phyloP scores from a whole-genome alignment of 2,329 filamentous ascomycete species.

The Pezizomycotina sp. region DNA sequence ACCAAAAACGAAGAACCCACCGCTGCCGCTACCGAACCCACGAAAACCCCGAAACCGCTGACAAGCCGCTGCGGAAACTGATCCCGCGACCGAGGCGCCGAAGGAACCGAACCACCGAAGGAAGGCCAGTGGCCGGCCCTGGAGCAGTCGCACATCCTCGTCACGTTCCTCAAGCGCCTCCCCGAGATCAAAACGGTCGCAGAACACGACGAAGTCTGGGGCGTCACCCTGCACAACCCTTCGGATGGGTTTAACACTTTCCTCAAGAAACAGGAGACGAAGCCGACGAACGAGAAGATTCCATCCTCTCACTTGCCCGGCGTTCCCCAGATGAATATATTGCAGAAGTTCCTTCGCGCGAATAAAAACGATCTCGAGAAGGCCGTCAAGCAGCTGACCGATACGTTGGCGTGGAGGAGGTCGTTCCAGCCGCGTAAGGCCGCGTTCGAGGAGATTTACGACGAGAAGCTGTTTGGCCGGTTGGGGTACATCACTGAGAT shows the following conservation, averaged over 20 bases:
- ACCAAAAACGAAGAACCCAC: neutral
- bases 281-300: slow-evolving; percentile 21
- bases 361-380: slow-evolving; percentile 60
- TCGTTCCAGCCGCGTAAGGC: slow-evolving; percentile 52
- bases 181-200: slow-evolving; percentile 41
- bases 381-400: slow-evolving; percentile 60
- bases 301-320: slow-evolving; percentile 33
- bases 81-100: slow-evolving; percentile 4
- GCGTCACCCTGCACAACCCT: slow-evolving; percentile 44
- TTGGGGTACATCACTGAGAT: slow-evolving; percentile 71
- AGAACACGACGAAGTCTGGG: slow-evolving; percentile 66
- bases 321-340: slow-evolving; percentile 62
- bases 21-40: slow-evolving; percentile 1
- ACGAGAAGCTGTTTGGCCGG: slow-evolving; percentile 53
- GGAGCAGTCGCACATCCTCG: slow-evolving; percentile 33
- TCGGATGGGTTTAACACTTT: slow-evolving; percentile 8
- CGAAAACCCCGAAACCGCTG: neutral
- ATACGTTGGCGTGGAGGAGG: slow-evolving; percentile 71
- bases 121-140: slow-evolving; percentile 14
- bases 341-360: slow-evolving; percentile 87
- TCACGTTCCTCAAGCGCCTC: slow-evolving; percentile 42
- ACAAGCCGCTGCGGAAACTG: slow-evolving; percentile 1
- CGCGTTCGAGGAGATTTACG: slow-evolving; percentile 47
- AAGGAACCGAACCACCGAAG: slow-evolving; percentile 1
- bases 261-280: neutral